These are phyloP conservation scores for Cutaneotrichosporon dermatis DNA, from an alignment of 1,284 basidiomycete species.

Conservation along the genomic window DNA sequence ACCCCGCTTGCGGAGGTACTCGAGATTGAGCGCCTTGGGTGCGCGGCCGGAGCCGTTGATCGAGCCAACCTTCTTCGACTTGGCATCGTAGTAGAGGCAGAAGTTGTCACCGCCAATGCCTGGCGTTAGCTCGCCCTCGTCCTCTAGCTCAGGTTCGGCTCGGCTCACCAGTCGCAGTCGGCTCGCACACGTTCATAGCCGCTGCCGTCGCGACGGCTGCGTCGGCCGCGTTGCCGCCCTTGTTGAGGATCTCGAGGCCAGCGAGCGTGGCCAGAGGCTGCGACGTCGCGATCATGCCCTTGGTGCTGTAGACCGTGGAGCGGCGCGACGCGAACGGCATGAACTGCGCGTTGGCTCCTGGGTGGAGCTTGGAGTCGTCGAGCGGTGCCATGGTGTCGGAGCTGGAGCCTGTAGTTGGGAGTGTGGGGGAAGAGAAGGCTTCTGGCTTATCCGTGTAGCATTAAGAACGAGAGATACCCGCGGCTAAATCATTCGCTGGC, in stretches of 20 bases:
- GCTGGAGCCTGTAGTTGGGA: too few species aligned
- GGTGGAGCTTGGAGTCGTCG: conserved; percentile 39
- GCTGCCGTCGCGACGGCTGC: conserved; percentile 76
- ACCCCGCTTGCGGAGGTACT: conserved; percentile 67
- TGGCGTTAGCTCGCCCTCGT: neutral
- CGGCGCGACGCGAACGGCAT: conserved; percentile 35
- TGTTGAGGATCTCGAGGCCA: conserved; percentile 74
- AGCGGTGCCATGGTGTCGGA: conserved; percentile 32
- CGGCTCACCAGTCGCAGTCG: conserved; percentile 40
- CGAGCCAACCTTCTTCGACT: conserved; percentile 64
- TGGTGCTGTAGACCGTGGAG: conserved; percentile 58
- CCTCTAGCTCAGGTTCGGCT: too few species aligned
- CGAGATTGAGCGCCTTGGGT: conserved; percentile 72
- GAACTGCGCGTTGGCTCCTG: conserved; percentile 40
- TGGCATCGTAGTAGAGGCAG: conserved; percentile 83
- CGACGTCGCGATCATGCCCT: conserved; percentile 76
- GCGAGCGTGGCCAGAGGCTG: conserved; percentile 80
- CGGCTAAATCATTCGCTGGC: too few species aligned
- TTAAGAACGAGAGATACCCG: too few species aligned
- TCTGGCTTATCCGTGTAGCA: too few species aligned
- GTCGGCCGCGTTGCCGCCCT: conserved; percentile 76
- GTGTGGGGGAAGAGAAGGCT: too few species aligned
- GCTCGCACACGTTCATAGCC: conserved; percentile 81
- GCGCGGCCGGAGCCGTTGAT: conserved; percentile 65
- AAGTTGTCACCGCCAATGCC: conserved; percentile 63